Conservation (phyloP, 2,329 filamentous ascomycete genomes). For the Alternaria consortialis region DNA sequence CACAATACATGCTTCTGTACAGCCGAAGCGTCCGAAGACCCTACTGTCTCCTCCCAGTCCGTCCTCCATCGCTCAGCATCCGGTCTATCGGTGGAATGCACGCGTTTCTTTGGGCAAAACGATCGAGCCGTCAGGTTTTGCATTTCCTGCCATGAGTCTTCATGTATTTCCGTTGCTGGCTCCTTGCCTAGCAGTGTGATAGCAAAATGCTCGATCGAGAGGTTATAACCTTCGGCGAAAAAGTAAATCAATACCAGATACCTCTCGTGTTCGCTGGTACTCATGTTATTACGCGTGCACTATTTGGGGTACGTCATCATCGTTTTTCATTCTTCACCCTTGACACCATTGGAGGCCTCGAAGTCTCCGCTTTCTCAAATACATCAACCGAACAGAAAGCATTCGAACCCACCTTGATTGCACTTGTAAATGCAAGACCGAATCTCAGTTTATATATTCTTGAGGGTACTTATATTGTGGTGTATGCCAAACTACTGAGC, state of each 20-base stretch:
- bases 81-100: neutral
- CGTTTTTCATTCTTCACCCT: too few species aligned
- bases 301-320: too few species aligned
- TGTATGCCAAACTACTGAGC: too few species aligned
- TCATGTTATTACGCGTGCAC: too few species aligned
- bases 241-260: too few species aligned
- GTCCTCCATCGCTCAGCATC: neutral
- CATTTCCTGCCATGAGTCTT: neutral
- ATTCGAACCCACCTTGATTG: too few species aligned
- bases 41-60: neutral
- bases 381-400: neutral
- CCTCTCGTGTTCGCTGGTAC: too few species aligned
- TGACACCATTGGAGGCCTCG: neutral
- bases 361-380: neutral
- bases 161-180: neutral
- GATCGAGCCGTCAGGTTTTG: fast-evolving
- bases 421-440: too few species aligned
- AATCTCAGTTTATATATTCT: too few species aligned
- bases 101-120: neutral
- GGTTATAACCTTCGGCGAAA: neutral
- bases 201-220: neutral
- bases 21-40: too few species aligned
- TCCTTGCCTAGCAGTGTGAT: neutral
- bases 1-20: neutral
- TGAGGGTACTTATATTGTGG: too few species aligned